A percentile compares a stretch with the other conserved stretches of the same genome.
Conservation (phyloP, 768 basidiomycete species). For the Lactarius vividus region DNA sequence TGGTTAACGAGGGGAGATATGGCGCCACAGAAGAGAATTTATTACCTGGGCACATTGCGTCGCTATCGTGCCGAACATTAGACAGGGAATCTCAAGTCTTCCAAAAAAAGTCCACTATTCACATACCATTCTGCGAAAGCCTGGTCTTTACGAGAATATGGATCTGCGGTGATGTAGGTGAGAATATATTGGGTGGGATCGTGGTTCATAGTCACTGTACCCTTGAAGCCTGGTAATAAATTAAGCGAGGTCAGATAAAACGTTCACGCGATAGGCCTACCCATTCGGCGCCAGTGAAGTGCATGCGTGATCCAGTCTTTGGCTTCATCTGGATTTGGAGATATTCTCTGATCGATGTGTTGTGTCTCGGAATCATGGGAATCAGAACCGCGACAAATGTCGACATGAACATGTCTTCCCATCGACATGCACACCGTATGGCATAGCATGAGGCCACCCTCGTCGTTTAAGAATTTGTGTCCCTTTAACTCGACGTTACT, state of each 20-base stretch:
- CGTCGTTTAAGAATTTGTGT: constrained; percentile 50
- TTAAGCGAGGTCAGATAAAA: background rate
- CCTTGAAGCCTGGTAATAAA: constrained; percentile 48
- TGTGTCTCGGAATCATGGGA: constrained; percentile 47
- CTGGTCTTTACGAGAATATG: constrained; percentile 56
- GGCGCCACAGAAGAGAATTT: no score
- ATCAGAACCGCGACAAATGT: constrained; percentile 46
- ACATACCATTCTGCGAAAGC: constrained; percentile 35
- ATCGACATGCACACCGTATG: constrained; percentile 52
- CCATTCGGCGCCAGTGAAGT: constrained; percentile 43
- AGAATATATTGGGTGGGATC: background rate
- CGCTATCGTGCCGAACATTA: constrained; percentile 36
- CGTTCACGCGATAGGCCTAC: no score
- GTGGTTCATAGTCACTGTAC: constrained; percentile 33
- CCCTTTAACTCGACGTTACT: constrained; percentile 52
- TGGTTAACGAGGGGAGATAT: no score
- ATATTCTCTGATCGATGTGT: constrained; percentile 43
- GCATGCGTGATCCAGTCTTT: constrained; percentile 57
- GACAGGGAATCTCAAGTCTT: constrained; percentile 27
- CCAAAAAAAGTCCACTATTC: no score
- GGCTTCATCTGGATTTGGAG: constrained; percentile 43
- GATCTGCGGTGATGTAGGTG: no score
- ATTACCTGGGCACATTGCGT: constrained; percentile 49
- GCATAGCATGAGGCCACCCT: constrained; percentile 62
- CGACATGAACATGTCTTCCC: constrained; percentile 57